Evolutionary conservation across 2,329 filamentous ascomycete species (phyloP).

Genomic region (Fusarium virguliforme): DNA sequence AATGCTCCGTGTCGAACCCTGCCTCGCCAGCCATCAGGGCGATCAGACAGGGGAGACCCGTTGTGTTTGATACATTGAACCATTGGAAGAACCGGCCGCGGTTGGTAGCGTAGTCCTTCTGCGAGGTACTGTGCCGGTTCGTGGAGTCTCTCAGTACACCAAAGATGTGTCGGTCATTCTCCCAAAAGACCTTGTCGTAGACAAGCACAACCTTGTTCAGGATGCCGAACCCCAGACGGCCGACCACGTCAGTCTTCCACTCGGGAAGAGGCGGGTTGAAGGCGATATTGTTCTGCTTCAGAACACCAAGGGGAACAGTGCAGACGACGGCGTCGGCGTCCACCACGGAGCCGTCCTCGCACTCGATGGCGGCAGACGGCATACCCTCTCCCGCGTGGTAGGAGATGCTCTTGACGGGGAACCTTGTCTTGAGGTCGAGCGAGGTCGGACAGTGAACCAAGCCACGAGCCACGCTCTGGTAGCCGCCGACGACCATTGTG

Average conservation of each 20-base stretch:
- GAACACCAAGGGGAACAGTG: constrained; percentile 89
- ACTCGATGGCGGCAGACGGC: constrained; percentile 76
- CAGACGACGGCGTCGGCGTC: constrained; percentile 93
- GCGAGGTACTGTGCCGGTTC: constrained; percentile 79
- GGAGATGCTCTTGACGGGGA: constrained; percentile 79
- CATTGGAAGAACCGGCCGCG: constrained; percentile 97
- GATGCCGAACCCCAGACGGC: constrained; percentile 90
- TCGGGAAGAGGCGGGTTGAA: constrained; percentile 92
- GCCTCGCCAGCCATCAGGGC: constrained; percentile 97
- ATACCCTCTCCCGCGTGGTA: constrained; percentile 69
- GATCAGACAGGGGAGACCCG: constrained; percentile 88
- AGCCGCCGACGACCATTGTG: constrained; percentile 93
- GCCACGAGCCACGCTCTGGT: constrained; percentile 92
- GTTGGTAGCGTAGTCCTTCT: constrained; percentile 83
- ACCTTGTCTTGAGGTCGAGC: constrained; percentile 83
- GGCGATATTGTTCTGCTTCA: constrained; percentile 86
- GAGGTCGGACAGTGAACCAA: constrained; percentile 83
- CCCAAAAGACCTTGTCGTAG: constrained; percentile 93
- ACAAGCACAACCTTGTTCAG: constrained; percentile 96
- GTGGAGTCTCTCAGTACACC: constrained; percentile 86
- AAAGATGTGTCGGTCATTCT: constrained; percentile 91
- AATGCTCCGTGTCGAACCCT: constrained; percentile 87
- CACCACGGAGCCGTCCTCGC: constrained; percentile 82
- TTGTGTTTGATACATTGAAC: constrained; percentile 95
- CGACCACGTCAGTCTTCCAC: constrained; percentile 87